These are phyloP conservation scores for Podaxis pistillaris DNA, from an alignment of 768 basidiomycete genomes.

Conservation along the genomic window DNA sequence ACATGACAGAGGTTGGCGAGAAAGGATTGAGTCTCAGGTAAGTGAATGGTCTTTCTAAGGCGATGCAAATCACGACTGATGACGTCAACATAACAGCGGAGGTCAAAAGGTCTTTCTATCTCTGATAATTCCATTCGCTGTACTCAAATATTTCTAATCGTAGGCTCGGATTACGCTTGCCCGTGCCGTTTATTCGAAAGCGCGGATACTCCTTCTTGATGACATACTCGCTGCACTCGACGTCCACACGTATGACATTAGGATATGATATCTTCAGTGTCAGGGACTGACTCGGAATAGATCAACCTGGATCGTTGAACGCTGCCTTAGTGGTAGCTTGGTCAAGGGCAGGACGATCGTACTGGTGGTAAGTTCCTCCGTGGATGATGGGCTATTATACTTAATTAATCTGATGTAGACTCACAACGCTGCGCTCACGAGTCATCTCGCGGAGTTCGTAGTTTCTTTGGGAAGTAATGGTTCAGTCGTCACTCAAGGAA, in stretches of 20 bases:
- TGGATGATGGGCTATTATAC: not conserved
- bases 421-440: constrained; percentile 51
- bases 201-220: constrained; percentile 66
- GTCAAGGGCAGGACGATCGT: constrained; percentile 79
- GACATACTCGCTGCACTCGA: constrained; percentile 72
- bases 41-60: not conserved
- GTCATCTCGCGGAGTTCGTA: constrained; percentile 53
- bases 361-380: constrained; percentile 54
- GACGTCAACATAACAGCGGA: constrained; percentile 28
- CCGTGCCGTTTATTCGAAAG: constrained; percentile 45
- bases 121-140: not conserved
- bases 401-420: constrained; percentile 28
- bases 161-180: constrained; percentile 48
- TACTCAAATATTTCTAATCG: no score
- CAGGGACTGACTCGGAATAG: constrained; percentile 45
- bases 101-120: constrained; percentile 37
- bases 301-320: constrained; percentile 75
- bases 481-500: constrained; percentile 42
- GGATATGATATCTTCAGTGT: not conserved
- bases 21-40: constrained; percentile 56
- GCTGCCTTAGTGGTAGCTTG: constrained; percentile 79
- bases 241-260: constrained; percentile 24
- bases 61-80: not conserved
- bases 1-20: constrained; percentile 70
- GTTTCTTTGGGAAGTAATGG: constrained; percentile 58